A percentile compares a stretch with the other conserved stretches of the same genome.
phyloP scores from a whole-genome alignment of 2,329 filamentous ascomycete genomes.

The Stachybotrys chartarum region DNA sequence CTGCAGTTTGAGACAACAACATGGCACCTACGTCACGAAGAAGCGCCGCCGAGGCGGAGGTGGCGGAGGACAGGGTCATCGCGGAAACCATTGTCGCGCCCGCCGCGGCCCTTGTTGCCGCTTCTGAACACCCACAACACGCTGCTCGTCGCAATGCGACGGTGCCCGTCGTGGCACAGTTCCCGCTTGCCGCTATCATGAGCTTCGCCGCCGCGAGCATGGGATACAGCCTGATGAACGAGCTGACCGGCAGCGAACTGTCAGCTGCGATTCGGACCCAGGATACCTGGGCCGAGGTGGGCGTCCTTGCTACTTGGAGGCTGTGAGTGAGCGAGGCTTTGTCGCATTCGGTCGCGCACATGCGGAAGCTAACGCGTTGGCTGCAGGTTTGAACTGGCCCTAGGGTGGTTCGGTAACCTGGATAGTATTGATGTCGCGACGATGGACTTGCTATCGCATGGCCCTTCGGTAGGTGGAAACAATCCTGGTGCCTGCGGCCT shows the following conservation, averaged over 20 bases:
- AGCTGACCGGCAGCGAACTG: slow-evolving; percentile 58
- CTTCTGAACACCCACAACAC: neutral
- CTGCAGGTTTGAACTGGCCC: slow-evolving; percentile 56
- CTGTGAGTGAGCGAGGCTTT: slow-evolving; percentile 35
- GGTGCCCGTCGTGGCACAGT: slow-evolving; percentile 38
- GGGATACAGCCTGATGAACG: slow-evolving; percentile 55
- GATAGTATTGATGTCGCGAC: slow-evolving; percentile 65
- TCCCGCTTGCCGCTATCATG: slow-evolving; percentile 44
- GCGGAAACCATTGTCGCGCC: slow-evolving; percentile 4
- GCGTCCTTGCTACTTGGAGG: slow-evolving; percentile 44
- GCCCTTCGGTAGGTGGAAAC: slow-evolving; percentile 53
- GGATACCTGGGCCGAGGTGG: slow-evolving; percentile 56
- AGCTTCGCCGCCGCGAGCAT: slow-evolving; percentile 57
- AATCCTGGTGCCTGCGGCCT: neutral
- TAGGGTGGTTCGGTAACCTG: slow-evolving; percentile 68
- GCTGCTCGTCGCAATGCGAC: slow-evolving; percentile 12
- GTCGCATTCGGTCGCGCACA: neutral
- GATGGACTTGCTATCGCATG: slow-evolving; percentile 63
- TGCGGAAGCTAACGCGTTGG: neutral
- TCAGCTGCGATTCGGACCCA: slow-evolving; percentile 57
- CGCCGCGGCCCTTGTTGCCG: slow-evolving; percentile 1
- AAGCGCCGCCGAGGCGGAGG: slow-evolving; percentile 8
- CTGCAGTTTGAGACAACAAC: neutral
- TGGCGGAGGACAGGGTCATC: slow-evolving; percentile 9
- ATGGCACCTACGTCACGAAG: slow-evolving; percentile 16